A percentile compares a stretch with the other conserved stretches of the same genome.
Evolutionary conservation across 2,329 filamentous ascomycete genomes (phyloP).

Genomic region (Penicillium sumatraense): DNA sequence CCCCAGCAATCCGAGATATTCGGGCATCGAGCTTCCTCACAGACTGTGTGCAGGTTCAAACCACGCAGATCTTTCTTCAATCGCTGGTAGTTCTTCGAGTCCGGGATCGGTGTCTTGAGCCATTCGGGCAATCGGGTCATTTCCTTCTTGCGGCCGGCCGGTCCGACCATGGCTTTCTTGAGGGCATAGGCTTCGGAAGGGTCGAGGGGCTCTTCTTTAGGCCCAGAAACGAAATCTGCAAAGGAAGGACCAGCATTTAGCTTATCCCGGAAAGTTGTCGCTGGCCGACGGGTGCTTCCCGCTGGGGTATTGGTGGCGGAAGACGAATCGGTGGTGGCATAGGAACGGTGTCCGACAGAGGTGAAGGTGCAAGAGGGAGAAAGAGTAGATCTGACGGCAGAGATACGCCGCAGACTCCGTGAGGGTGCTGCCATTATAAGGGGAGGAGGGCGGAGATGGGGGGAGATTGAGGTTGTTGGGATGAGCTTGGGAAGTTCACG

Average conservation of each 20-base stretch:
- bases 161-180: conserved; percentile 65
- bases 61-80: conserved; percentile 94
- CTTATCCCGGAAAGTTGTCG: conserved; percentile 64
- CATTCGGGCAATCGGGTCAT: conserved; percentile 82
- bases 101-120: conserved; percentile 95
- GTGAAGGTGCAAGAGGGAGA: conserved; percentile 21
- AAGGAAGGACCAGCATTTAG: conserved; percentile 69
- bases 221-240: conserved; percentile 62
- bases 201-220: conserved; percentile 47
- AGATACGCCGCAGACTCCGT: conserved; percentile 37
- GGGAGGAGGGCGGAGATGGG: too few relatives aligned
- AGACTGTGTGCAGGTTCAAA: conserved; percentile 90
- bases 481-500: conserved; percentile 2
- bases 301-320: conserved; percentile 47
- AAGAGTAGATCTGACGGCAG: conserved; percentile 29
- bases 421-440: conserved; percentile 40
- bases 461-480: conserved; percentile 11
- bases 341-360: conserved; percentile 33
- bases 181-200: conserved; percentile 62
- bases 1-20: conserved; percentile 99
- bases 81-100: conserved; percentile 84
- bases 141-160: conserved; percentile 65
- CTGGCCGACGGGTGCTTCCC: conserved; percentile 57
- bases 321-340: conserved; percentile 45
- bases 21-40: conserved; percentile 94